Evolutionary conservation across 108 stramenopile species (phyloP).

Genomic region (Skeletonema potamos): DNA sequence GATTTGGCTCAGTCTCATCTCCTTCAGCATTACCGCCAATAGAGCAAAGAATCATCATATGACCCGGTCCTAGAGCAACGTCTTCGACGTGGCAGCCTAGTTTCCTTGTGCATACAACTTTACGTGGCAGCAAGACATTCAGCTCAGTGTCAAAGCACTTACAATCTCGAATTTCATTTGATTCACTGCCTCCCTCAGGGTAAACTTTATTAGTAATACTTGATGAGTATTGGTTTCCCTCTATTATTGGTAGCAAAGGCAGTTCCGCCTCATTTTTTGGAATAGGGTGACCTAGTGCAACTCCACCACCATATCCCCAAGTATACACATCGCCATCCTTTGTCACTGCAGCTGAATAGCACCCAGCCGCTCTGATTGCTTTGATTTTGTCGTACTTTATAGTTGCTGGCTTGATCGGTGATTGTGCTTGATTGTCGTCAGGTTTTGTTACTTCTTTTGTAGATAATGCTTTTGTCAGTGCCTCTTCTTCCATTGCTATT

Average conservation of each 20-base stretch:
- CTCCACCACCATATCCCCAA: constrained; percentile 83
- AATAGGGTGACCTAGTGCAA: constrained; percentile 64
- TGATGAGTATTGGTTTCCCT: constrained; percentile 39
- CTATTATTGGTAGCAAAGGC: constrained; percentile 41
- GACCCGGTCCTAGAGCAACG: constrained; percentile 44
- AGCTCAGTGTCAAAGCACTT: constrained; percentile 67
- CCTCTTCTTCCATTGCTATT: constrained; percentile 45
- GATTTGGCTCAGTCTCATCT: background rate
- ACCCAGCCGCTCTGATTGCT: constrained; percentile 66
- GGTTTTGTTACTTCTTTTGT: background rate
- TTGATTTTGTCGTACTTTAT: constrained; percentile 43
- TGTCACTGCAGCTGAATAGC: constrained; percentile 73
- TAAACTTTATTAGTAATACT: constrained; percentile 34
- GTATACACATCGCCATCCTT: constrained; percentile 74
- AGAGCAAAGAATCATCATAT: constrained; percentile 50
- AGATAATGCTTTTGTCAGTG: constrained; percentile 20
- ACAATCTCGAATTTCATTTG: constrained; percentile 43
- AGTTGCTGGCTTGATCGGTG: background rate
- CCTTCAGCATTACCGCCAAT: constrained; percentile 15
- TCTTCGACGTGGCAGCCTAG: constrained; percentile 48
- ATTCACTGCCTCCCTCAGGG: constrained; percentile 41
- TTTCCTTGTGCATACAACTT: constrained; percentile 51
- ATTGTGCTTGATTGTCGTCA: constrained; percentile 36
- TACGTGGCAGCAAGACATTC: constrained; percentile 65
- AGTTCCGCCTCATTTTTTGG: constrained; percentile 30